Evolutionary conservation across 192 early-diverging fungal genomes (phyloP), one percentile per base, ranked within the genome.

Genomic region (Fimicolochytrium jonesii): DNA sequence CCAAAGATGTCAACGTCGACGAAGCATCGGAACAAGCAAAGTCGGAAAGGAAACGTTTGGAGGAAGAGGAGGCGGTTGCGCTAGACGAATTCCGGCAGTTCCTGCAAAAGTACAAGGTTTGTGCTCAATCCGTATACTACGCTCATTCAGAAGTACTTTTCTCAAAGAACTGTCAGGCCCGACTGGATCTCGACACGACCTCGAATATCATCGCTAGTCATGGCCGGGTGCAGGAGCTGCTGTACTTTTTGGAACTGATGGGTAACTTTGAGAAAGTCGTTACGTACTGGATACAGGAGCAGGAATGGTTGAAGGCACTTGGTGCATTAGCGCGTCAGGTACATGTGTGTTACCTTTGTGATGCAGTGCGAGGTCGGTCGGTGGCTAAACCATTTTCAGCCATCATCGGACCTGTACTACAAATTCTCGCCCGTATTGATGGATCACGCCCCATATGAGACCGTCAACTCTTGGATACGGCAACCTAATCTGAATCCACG

Each of bases 191-290:
- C 22, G 31, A 63, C 22, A 93, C 92, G 0, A 81, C 85, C 0
- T 95, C 92, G 58, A 86, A 85, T 50, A 75, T 99, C 1, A 84
- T 96, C 31, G 78, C 81, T 10, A 90, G 87, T 48, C 94, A 99
- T 74, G 94, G 93, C 7, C 82, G 89, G 10, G 87, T 80, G 6
- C 78, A 86, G 20, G 90, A 92, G 49, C 66, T 92, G 67, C 76
- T 98, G 17, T 87, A 82, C 60, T 95, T 88, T 73, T 88, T 91
- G 6, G 81, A 87, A 10, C 70, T 90, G 41, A 83, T 93, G 49
- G 88, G 89, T 11, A 94, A 99, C 67, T 88, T 88, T 59, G 88
- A 93, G n/a, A 77, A 83, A 1, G 89, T 97, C 31, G 83, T 97
- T 32, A 80, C 80, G 4, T 84, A 94, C 56, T 94, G 89, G 86